phyloP scores from a whole-genome alignment of 495 filamentous ascomycete genomes.

The Neurospora sp. region DNA sequence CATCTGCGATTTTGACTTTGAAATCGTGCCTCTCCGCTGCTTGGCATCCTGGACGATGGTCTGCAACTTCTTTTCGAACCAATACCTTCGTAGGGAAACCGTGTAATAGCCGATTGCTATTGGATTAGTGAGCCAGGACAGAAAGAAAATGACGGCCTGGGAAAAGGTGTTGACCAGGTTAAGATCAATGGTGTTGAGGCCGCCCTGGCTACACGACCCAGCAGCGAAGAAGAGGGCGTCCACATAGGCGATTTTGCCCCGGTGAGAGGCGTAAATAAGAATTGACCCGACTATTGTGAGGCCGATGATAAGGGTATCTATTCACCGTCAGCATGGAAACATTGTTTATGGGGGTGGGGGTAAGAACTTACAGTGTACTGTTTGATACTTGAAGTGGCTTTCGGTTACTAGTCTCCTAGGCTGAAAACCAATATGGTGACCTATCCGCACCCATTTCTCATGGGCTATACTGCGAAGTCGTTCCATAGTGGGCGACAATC shows the following conservation, averaged over 20 bases:
- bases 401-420: not conserved
- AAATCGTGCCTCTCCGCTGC: constrained; percentile 31
- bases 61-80: constrained; percentile 89
- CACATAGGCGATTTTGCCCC: constrained; percentile 57
- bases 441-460: not conserved
- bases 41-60: constrained; percentile 48
- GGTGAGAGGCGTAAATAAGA: constrained; percentile 51
- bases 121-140: constrained; percentile 69
- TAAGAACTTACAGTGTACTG: constrained; percentile 60
- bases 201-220: constrained; percentile 81
- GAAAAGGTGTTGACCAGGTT: constrained; percentile 69
- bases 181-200: constrained; percentile 77
- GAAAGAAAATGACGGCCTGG: constrained; percentile 60
- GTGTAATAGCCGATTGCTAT: constrained; percentile 83
- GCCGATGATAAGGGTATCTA: constrained; percentile 70
- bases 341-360: not conserved
- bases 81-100: constrained; percentile 86
- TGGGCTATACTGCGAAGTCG: not conserved
- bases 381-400: constrained; percentile 68
- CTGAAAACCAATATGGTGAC: not conserved
- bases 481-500: not conserved
- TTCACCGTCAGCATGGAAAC: not conserved
- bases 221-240: constrained; percentile 81
- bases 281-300: constrained; percentile 62
- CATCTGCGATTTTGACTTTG: constrained; percentile 45